phyloP scores from a whole-genome alignment of 495 filamentous ascomycete species.

The Podospora bellae-mahoneyi region DNA sequence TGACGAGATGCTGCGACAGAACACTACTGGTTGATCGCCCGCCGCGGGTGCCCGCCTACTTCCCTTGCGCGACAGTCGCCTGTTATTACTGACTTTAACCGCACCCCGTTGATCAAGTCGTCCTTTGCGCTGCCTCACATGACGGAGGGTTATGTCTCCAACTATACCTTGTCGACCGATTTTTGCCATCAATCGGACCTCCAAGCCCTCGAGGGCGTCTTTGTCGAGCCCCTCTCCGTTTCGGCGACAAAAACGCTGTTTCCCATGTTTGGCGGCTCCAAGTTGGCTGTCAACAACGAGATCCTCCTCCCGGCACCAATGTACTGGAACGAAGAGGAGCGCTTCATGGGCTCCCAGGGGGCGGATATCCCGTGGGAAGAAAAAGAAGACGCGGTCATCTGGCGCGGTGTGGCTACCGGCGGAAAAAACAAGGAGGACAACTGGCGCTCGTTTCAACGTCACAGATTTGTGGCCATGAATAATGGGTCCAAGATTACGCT shows the following conservation, averaged over 20 bases:
- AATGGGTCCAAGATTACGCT: conserved; percentile 58
- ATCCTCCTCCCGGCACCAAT: conserved; percentile 75
- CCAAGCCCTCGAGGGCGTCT: conserved; percentile 63
- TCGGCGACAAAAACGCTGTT: conserved; percentile 54
- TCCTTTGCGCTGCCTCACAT: conserved; percentile 41
- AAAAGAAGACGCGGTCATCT: conserved; percentile 57
- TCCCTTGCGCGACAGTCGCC: conserved; percentile 52
- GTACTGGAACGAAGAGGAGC: conserved; percentile 66
- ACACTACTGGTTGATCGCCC: conserved; percentile 62
- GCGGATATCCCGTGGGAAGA: conserved; percentile 47
- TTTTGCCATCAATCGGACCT: conserved; percentile 61
- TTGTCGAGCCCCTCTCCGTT: conserved; percentile 62
- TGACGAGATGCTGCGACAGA: conserved; percentile 31
- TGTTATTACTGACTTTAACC: conserved; percentile 39
- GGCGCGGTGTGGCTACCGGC: conserved; percentile 69
- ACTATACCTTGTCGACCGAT: conserved; percentile 62
- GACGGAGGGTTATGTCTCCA: conserved; percentile 58
- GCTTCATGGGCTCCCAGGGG: conserved; percentile 63
- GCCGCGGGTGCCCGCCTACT: conserved; percentile 57
- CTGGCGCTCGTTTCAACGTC: conserved; percentile 68
- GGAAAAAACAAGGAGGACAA: conserved; percentile 61
- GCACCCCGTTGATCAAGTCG: conserved; percentile 43
- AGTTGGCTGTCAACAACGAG: conserved; percentile 75
- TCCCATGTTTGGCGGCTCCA: conserved; percentile 73
- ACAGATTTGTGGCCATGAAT: conserved; percentile 67